Base-by-base conservation (phyloP, 2,329 filamentous ascomycete species). In the Alternaria sp. region DNA sequence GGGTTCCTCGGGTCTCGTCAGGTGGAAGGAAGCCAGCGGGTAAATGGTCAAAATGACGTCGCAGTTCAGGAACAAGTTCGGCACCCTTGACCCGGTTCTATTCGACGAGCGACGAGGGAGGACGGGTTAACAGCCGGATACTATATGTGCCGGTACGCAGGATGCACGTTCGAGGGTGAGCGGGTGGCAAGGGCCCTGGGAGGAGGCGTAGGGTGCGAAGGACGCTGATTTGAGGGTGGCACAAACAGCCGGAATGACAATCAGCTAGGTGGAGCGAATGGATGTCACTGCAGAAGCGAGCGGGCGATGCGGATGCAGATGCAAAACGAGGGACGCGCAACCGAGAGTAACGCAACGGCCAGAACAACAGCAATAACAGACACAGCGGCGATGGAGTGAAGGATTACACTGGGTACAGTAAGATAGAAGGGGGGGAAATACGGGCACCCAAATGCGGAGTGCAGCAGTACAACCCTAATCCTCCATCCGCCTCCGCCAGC, bases 21-120 rank as follows among this genome's bases (percentile, higher is more conserved):
- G 12, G 52, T 46, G 51, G 17, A 40, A 65, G 52, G 40, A 50
- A 6, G 44, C 21, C 28, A 15, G 23, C 49, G 60, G 55, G 44
- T 54, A 59, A 62, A 59, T 47, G 26, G 55, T 66, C 59, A 30
- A 47, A 52, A 73, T 74, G 72, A 73, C 72, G 72, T 74, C 61
- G 28, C 21, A 8, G 58, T 40, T 52, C 49, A 65, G 65, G 70
- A 69, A 68, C 62, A 64, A 68, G 62, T 58, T 54, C 32, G 12
- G 32, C 44, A 54, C 49, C 60, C 57, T 61, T 49, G 52, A 25
- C 52, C 30, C n/a, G 47, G 25, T 49, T 49, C 12, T 49, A 17
- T 49, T 30, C 21, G 45, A 51, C 44, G 30, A 57, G 57, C 54
- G 36, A 58, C 47, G 40, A 55, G 45, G 46, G 36, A 36, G 57